These are phyloP conservation scores for Melampsora americana DNA, from an alignment of 1,284 basidiomycete genomes.

Conservation along the genomic window DNA sequence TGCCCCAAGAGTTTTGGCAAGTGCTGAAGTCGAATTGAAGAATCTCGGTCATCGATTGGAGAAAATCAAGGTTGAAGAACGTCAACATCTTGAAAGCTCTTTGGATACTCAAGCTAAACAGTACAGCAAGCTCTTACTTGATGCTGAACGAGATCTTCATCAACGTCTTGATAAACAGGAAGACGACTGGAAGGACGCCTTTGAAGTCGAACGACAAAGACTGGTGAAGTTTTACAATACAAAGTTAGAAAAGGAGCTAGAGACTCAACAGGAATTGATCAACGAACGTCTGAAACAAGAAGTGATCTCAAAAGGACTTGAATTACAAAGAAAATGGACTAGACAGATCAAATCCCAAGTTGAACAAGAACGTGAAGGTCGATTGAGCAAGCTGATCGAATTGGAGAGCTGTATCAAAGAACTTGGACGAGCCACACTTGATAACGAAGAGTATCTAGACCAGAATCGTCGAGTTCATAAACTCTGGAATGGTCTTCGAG, in stretches of 20 bases:
- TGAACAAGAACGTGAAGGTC: conserved; percentile 92
- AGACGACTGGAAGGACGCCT: conserved; percentile 75
- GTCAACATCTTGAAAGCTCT: conserved; percentile 69
- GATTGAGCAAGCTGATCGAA: conserved; percentile 89
- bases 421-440: conserved; percentile 82
- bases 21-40: conserved; percentile 77
- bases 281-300: conserved; percentile 93
- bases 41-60: conserved; percentile 74
- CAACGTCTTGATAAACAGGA: conserved; percentile 81
- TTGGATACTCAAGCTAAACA: conserved; percentile 78
- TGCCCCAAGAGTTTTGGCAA: conserved; percentile 62
- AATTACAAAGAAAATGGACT: conserved; percentile 94
- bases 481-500: conserved; percentile 58
- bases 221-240: conserved; percentile 76
- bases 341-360: conserved; percentile 92
- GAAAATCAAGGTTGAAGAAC: conserved; percentile 76
- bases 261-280: conserved; percentile 85
- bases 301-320: conserved; percentile 92
- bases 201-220: conserved; percentile 73
- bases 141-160: conserved; percentile 76
- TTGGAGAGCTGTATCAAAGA: conserved; percentile 84
- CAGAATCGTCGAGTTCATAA: conserved; percentile 83
- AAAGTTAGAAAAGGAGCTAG: conserved; percentile 80
- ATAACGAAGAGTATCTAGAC: conserved; percentile 83
- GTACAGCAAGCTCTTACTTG: conserved; percentile 76